These are phyloP conservation scores for Acanthamoeba sp. DNA, from an alignment of 208 protist genomes.

Conservation along the genomic window DNA sequence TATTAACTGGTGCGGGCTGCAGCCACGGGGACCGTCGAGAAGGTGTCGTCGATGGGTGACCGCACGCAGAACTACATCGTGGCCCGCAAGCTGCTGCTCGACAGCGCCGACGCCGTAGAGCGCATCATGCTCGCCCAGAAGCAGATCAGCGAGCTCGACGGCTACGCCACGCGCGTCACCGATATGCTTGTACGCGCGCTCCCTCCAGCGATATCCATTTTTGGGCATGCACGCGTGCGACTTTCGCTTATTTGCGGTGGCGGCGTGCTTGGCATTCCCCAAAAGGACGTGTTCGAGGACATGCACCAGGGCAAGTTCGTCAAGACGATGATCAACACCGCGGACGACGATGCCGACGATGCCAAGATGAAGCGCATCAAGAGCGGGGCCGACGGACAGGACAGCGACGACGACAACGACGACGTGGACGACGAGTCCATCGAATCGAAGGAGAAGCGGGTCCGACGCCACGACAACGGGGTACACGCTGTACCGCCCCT, in stretches of 20 bases:
- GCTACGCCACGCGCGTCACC: conserved; percentile 33
- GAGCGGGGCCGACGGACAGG: neutral
- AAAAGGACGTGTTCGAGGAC: conserved; percentile 28
- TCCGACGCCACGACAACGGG: conserved; percentile 2
- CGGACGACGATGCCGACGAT: neutral
- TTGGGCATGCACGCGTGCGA: neutral
- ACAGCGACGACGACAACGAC: conserved; percentile 38
- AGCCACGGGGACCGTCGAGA: neutral
- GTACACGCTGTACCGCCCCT: neutral
- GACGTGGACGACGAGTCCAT: neutral
- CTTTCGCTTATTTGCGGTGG: too few relatives aligned
- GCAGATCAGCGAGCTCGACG: conserved; percentile 56
- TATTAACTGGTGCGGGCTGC: neutral
- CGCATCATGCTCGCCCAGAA: conserved; percentile 59
- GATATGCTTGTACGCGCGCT: conserved; percentile 15
- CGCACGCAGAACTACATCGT: conserved; percentile 59
- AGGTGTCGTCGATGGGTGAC: conserved; percentile 5
- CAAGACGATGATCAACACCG: conserved; percentile 33
- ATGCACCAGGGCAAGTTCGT: conserved; percentile 51
- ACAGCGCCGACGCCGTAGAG: conserved; percentile 23
- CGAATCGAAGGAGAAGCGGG: neutral
- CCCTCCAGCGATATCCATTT: neutral
- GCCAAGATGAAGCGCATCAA: neutral
- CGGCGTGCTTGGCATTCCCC: too few relatives aligned
- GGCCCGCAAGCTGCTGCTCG: conserved; percentile 39